A percentile compares a stretch with the other conserved stretches of the same genome.
These are phyloP conservation scores for Telopea speciosissima DNA, from an alignment of 177 flowering plant genomes.

Conservation along the genomic window DNA sequence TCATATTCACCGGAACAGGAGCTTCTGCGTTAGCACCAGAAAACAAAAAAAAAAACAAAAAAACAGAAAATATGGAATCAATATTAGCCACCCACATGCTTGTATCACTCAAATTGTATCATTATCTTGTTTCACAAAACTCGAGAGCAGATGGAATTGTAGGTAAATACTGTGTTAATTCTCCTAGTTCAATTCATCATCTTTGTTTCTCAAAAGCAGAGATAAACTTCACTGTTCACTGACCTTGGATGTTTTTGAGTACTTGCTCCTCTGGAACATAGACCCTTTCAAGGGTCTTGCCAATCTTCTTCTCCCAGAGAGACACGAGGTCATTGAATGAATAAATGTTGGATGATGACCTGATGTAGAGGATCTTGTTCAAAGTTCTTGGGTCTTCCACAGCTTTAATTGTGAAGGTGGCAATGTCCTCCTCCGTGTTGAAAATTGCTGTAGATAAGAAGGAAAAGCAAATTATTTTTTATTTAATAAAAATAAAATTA, in stretches of 20 bases:
- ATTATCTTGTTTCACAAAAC: no score
- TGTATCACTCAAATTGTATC: no score
- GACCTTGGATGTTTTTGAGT: slow-evolving; percentile 57
- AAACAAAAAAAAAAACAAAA: no score
- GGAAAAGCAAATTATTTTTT: background rate
- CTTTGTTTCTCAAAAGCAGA: no score
- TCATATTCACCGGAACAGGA: no score
- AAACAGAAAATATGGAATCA: no score
- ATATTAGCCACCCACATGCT: no score
- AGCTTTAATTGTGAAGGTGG: slow-evolving; percentile 54
- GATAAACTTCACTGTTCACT: background rate
- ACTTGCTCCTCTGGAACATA: slow-evolving; percentile 58
- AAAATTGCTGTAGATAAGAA: slow-evolving; percentile 31
- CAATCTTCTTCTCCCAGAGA: slow-evolving; percentile 72
- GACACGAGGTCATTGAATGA: slow-evolving; percentile 60
- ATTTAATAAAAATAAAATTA: no score
- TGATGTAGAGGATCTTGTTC: slow-evolving; percentile 59
- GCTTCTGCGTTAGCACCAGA: no score
- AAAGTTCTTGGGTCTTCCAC: slow-evolving; percentile 73
- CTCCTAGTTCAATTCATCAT: no score
- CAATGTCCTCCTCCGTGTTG: slow-evolving; percentile 55
- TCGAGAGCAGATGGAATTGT: no score
- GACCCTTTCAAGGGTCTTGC: slow-evolving; percentile 48
- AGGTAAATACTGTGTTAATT: no score
- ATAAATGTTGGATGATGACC: slow-evolving; percentile 40